A percentile compares a stretch with the other conserved stretches of the same genome.
These are phyloP conservation scores for Eremomyces bilateralis DNA, from an alignment of 495 filamentous ascomycete genomes.

Conservation along the genomic window DNA sequence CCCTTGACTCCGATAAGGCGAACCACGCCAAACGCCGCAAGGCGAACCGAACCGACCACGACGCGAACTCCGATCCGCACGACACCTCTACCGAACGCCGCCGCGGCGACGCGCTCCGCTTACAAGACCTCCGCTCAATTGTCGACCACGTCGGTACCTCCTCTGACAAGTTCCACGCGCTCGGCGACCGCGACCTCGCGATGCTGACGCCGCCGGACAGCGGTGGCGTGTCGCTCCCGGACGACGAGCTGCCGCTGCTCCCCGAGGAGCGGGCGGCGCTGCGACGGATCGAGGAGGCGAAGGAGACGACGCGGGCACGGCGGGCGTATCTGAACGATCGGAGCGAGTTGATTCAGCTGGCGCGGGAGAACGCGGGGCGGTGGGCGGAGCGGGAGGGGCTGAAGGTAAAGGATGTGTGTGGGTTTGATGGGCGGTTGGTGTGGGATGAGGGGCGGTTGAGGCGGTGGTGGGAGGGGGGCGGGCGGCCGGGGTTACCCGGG, in stretches of 20 bases:
- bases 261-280: constrained; percentile 11
- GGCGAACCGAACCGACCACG: constrained; percentile 12
- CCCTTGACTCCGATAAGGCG: constrained; percentile 2
- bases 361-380: constrained; percentile 13
- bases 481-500: constrained; percentile 14
- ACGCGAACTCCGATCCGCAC: constrained; percentile 9
- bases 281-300: constrained; percentile 9
- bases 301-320: constrained; percentile 11
- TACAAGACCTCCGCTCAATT: constrained; percentile 34
- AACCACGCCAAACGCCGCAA: constrained; percentile 8
- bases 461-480: constrained; percentile 14
- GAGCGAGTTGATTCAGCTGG: constrained; percentile 18
- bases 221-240: constrained; percentile 7
- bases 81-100: constrained; percentile 28
- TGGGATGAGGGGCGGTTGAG: constrained; percentile 41
- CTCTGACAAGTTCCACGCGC: constrained; percentile 27
- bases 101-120: constrained; percentile 33
- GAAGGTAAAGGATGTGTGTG: constrained; percentile 37
- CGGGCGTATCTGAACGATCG: constrained; percentile 19
- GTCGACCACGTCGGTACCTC: constrained; percentile 25
- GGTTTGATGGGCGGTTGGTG: constrained; percentile 36
- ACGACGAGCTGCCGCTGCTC: constrained; percentile 9
- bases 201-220: constrained; percentile 21
- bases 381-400: constrained; percentile 15
- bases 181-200: constrained; percentile 35